Percentiles rank a stretch among this genome's conserved stretches.
Evolutionary conservation across 2,329 filamentous ascomycete genomes (phyloP).

Genomic region (Lecanosticta acicola): DNA sequence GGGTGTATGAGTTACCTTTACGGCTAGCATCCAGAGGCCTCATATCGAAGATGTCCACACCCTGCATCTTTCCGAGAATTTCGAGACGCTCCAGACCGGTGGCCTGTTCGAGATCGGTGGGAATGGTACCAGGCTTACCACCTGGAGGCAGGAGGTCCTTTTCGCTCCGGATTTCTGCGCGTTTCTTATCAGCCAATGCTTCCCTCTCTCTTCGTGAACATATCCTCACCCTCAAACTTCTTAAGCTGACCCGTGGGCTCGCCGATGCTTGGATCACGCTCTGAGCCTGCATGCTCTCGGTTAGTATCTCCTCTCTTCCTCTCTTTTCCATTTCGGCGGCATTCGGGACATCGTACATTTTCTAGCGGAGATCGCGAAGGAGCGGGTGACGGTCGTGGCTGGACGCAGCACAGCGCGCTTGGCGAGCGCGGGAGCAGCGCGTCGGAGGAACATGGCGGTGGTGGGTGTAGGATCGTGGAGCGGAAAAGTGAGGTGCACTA

Average conservation of each 20-base stretch:
- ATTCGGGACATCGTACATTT: slow-evolving; percentile 38
- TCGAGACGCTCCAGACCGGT: slow-evolving; percentile 98
- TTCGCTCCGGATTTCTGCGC: slow-evolving; percentile 70
- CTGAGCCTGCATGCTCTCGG: slow-evolving; percentile 11
- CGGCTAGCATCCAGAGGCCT: slow-evolving; percentile 86
- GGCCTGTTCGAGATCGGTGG: slow-evolving; percentile 90
- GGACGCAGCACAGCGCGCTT: slow-evolving; percentile 40
- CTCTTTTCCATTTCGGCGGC: slow-evolving; percentile 9
- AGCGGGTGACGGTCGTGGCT: slow-evolving; percentile 36
- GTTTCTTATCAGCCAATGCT: slow-evolving; percentile 9
- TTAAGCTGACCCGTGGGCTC: slow-evolving; percentile 38
- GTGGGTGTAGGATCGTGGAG: slow-evolving; percentile 8
- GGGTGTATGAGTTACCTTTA: slow-evolving; percentile 51
- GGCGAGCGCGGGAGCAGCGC: slow-evolving; percentile 45
- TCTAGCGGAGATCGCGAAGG: slow-evolving; percentile 43
- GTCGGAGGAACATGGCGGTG: slow-evolving; percentile 42
- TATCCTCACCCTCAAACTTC: slow-evolving; percentile 40
- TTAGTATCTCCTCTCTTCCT: slow-evolving; percentile 7
- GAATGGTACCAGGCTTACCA: slow-evolving; percentile 73
- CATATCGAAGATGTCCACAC: slow-evolving; percentile 98
- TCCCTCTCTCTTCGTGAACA: background rate
- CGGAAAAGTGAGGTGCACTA: slow-evolving; percentile 3
- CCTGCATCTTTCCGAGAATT: slow-evolving; percentile 99
- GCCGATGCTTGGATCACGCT: slow-evolving; percentile 33
- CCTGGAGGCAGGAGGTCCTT: slow-evolving; percentile 83